phyloP scores from a whole-genome alignment of 2,329 filamentous ascomycete species.

The Triangularia setosa region DNA sequence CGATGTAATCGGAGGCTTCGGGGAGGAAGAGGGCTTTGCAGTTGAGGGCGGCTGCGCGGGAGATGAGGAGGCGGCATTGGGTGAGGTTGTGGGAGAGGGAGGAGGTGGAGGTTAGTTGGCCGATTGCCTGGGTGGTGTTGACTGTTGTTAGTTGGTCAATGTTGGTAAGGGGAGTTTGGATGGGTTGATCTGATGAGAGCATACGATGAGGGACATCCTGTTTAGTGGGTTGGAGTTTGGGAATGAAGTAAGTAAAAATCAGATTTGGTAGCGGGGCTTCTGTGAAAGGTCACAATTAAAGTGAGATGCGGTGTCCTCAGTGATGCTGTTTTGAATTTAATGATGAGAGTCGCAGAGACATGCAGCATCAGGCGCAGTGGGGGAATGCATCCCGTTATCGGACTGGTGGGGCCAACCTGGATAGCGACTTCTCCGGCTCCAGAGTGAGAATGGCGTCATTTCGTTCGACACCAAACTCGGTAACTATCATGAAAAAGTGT shows the following conservation, averaged over 20 bases:
- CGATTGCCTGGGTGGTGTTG: conserved; percentile 65
- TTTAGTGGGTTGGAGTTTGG: too few relatives aligned
- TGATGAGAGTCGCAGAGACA: neutral
- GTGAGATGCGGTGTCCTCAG: neutral
- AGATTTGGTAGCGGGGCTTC: too few relatives aligned
- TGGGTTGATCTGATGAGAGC: neutral
- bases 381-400: neutral
- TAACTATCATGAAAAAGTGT: too few relatives aligned
- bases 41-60: conserved; percentile 63
- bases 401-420: neutral
- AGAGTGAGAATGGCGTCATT: neutral
- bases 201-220: too few relatives aligned
- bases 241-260: neutral
- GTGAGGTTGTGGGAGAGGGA: conserved; percentile 74
- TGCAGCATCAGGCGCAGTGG: neutral
- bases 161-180: neutral
- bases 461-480: neutral
- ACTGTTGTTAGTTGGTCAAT: too few relatives aligned
- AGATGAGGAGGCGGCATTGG: conserved; percentile 63
- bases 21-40: conserved; percentile 68
- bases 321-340: neutral
- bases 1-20: conserved; percentile 89
- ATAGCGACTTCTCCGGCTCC: neutral
- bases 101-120: conserved; percentile 83
- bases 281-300: too few relatives aligned